phyloP scores from a whole-genome alignment of 768 basidiomycete genomes.

The Tricholoma hemisulphureum region DNA sequence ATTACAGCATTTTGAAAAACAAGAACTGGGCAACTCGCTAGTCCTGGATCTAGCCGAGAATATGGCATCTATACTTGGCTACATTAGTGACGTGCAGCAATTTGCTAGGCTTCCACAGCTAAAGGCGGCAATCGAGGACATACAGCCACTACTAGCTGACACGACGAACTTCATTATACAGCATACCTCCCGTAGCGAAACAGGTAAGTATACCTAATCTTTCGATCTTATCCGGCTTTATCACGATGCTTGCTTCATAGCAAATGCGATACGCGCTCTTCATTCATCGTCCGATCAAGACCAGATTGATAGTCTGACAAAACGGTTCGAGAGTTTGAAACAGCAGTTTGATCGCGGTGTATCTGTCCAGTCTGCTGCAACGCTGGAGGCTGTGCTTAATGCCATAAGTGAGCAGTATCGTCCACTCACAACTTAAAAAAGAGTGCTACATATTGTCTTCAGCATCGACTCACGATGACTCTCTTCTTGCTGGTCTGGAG shows the following conservation, averaged over 20 bases:
- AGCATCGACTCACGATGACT: conserved; percentile 13
- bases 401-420: conserved; percentile 7
- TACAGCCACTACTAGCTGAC: too few species aligned
- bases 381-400: conserved; percentile 13
- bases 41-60: conserved; percentile 13
- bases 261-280: neutral
- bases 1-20: too few species aligned
- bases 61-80: conserved; percentile 21
- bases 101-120: conserved; percentile 16
- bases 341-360: conserved; percentile 25
- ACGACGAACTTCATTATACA: too few species aligned
- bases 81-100: conserved; percentile 23
- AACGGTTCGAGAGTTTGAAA: conserved; percentile 19
- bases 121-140: too few species aligned
- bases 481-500: conserved; percentile 11
- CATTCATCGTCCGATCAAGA: conserved; percentile 8
- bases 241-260: too few species aligned
- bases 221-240: too few species aligned
- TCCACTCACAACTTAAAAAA: too few species aligned
- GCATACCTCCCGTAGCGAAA: too few species aligned
- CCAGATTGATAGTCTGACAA: conserved; percentile 16
- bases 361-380: conserved; percentile 17
- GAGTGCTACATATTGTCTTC: neutral
- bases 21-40: too few species aligned
- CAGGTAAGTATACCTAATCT: too few species aligned